Percentiles rank a stretch among this genome's conserved stretches.
phyloP scores from a whole-genome alignment of 2,329 filamentous ascomycete genomes.

The Cladosporium colombiae region DNA sequence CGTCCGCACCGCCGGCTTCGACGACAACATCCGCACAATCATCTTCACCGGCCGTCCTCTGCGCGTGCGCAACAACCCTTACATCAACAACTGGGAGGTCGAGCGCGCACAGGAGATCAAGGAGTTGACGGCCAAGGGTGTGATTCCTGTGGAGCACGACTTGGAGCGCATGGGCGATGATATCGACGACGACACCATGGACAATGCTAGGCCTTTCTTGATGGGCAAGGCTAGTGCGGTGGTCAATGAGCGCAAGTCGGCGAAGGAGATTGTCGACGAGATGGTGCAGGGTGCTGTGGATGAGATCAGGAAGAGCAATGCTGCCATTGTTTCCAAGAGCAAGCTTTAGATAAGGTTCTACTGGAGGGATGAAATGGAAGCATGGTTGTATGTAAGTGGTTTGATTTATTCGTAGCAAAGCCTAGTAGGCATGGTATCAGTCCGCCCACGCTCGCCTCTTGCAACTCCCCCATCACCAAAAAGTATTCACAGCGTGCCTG shows the following conservation, averaged over 20 bases:
- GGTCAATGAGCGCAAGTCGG: constrained; percentile 86
- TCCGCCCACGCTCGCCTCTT: not conserved
- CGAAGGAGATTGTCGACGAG: constrained; percentile 92
- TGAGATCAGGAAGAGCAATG: constrained; percentile 32
- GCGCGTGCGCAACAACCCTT: constrained; percentile 88
- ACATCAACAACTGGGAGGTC: constrained; percentile 95
- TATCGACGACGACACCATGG: constrained; percentile 78
- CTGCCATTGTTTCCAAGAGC: constrained; percentile 36
- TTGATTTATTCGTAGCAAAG: not conserved
- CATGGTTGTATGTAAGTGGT: constrained; percentile 18
- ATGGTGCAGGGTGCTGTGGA: constrained; percentile 74
- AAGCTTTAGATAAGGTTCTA: constrained; percentile 35
- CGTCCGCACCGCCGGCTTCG: constrained; percentile 84
- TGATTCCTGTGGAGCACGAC: constrained; percentile 92
- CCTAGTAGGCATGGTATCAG: constrained; percentile 3
- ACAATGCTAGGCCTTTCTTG: constrained; percentile 85
- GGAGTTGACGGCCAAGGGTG: constrained; percentile 82
- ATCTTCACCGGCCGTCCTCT: constrained; percentile 98
- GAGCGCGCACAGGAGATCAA: constrained; percentile 90
- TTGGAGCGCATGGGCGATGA: constrained; percentile 75
- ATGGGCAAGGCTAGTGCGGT: constrained; percentile 98
- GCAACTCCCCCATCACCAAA: not conserved
- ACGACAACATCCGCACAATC: constrained; percentile 95
- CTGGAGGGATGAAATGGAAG: not conserved
- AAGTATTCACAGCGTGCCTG: not conserved